A percentile compares a stretch with the other conserved stretches of the same genome.
Evolutionary conservation across 73 alveolate genomes (phyloP).

Genomic region (Strombidium stylifer): DNA sequence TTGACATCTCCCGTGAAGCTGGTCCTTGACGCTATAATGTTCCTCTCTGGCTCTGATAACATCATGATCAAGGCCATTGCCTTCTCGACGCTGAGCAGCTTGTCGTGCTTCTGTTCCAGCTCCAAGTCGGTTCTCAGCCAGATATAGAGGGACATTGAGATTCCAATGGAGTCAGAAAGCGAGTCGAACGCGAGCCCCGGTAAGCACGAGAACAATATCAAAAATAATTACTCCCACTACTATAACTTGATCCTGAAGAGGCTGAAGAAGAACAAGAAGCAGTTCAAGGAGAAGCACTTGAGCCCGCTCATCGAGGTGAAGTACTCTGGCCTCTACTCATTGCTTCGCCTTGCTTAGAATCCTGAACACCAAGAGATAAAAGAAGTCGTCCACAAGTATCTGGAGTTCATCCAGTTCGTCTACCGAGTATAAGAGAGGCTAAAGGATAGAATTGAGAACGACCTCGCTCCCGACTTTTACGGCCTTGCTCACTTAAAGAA

Average conservation of each 20-base stretch:
- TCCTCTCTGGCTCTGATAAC: conserved; percentile 41
- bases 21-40: conserved; percentile 62
- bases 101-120: conserved; percentile 50
- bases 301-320: conserved; percentile 6
- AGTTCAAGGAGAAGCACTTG: conserved; percentile 4
- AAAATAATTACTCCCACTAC: too few species aligned
- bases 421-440: too few species aligned
- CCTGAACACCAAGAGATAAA: conserved; percentile 21
- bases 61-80: conserved; percentile 56
- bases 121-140: conserved; percentile 26
- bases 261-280: not conserved
- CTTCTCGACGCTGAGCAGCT: conserved; percentile 50
- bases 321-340: conserved; percentile 43
- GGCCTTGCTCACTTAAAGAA: too few species aligned
- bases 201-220: too few species aligned
- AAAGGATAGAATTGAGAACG: too few species aligned
- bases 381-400: too few species aligned
- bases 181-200: too few species aligned
- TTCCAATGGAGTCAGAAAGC: conserved; percentile 27
- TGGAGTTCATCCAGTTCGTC: too few species aligned
- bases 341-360: conserved; percentile 52
- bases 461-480: too few species aligned
- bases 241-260: conserved; percentile 38
- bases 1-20: conserved; percentile 3
- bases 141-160: conserved; percentile 31